phyloP scores from a whole-genome alignment of 1,284 basidiomycete species.

The Meripilus lineatus region DNA sequence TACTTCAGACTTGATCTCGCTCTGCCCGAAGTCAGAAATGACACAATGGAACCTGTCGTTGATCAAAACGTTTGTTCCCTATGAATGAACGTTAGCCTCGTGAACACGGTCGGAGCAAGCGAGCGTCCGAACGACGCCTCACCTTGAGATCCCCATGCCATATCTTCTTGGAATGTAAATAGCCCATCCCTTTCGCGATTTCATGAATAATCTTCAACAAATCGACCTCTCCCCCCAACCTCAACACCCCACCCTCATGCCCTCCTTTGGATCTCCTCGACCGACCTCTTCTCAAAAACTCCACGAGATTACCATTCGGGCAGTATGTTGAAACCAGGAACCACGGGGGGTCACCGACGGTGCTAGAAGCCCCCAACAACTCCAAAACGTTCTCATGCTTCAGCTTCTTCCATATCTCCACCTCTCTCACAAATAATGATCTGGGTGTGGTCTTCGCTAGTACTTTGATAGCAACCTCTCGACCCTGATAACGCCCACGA shows the following conservation, averaged over 20 bases:
- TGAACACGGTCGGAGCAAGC: no score
- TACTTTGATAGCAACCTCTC: conserved; percentile 51
- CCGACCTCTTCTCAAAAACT: conserved; percentile 39
- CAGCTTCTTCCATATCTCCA: conserved; percentile 34
- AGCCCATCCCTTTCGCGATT: conserved; percentile 73
- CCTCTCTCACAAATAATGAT: conserved; percentile 33
- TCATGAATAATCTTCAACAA: conserved; percentile 59
- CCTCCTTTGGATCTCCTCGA: conserved; percentile 6
- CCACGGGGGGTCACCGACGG: conserved; percentile 38
- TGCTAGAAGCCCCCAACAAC: conserved; percentile 39
- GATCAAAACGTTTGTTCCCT: conserved; percentile 74
- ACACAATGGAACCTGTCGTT: conserved; percentile 61
- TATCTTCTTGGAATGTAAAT: conserved; percentile 60
- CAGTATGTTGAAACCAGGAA: conserved; percentile 57
- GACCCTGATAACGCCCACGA: conserved; percentile 55
- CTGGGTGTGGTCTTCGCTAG: conserved; percentile 34
- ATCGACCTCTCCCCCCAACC: conserved; percentile 33
- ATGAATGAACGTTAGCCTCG: conserved; percentile 3
- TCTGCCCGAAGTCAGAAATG: conserved; percentile 77
- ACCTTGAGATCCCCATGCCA: conserved; percentile 76
- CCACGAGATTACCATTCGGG: conserved; percentile 38
- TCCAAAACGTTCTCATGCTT: conserved; percentile 36
- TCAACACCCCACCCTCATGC: conserved; percentile 4
- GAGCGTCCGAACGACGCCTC: conserved; percentile 8
- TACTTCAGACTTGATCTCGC: conserved; percentile 69